phyloP scores from a whole-genome alignment of 106 monocot species.

The Platanthera guangdongensis region DNA sequence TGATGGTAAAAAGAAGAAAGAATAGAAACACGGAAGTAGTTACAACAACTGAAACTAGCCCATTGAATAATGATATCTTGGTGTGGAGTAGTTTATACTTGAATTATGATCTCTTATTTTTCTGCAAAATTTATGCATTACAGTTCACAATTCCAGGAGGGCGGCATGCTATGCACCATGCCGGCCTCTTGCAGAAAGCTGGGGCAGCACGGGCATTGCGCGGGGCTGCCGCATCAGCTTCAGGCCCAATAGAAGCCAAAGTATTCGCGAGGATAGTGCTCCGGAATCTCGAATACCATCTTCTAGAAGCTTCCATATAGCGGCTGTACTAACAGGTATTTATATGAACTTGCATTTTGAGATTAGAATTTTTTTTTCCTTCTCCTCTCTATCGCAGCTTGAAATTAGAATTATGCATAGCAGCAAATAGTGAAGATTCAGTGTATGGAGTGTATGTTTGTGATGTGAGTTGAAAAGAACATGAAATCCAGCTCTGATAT shows the following conservation, averaged over 20 bases:
- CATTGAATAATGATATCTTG: neutral
- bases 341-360: neutral
- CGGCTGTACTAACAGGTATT: neutral
- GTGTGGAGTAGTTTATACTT: neutral
- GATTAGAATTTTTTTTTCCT: neutral
- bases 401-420: neutral
- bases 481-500: too few relatives aligned
- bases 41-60: neutral
- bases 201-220: constrained; percentile 66
- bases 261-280: constrained; percentile 74
- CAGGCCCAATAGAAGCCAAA: constrained; percentile 76
- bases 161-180: constrained; percentile 81
- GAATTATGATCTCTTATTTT: neutral
- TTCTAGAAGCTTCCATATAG: constrained; percentile 32
- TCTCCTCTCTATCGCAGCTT: neutral
- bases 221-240: constrained; percentile 54
- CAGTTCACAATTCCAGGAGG: constrained; percentile 94
- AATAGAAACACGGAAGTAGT: neutral
- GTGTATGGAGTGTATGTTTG: too few relatives aligned
- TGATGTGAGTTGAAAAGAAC: too few relatives aligned
- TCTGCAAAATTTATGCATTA: constrained; percentile 10
- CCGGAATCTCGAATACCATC: constrained; percentile 78
- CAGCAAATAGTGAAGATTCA: neutral
- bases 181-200: constrained; percentile 55
- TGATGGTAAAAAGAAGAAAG: neutral